phyloP scores from a whole-genome alignment of 768 basidiomycete species.

The Amanita rubescens region DNA sequence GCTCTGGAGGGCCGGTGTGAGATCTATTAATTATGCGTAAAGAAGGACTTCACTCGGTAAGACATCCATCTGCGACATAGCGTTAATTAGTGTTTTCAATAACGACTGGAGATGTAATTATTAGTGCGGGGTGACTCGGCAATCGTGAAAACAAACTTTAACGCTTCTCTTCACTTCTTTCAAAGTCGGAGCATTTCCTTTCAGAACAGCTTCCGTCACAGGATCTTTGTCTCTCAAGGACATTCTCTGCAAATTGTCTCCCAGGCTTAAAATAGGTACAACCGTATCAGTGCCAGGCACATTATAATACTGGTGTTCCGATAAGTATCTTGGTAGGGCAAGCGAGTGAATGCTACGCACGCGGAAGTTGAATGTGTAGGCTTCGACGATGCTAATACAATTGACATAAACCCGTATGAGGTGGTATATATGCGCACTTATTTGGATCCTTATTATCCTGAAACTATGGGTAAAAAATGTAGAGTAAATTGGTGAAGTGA shows the following conservation, averaged over 20 bases:
- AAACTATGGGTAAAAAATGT: not conserved
- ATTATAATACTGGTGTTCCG: slow-evolving; percentile 50
- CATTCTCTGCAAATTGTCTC: slow-evolving; percentile 27
- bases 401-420: not conserved
- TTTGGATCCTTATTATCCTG: slow-evolving; percentile 82
- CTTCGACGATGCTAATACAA: slow-evolving; percentile 64
- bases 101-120: slow-evolving; percentile 39
- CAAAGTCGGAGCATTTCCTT: slow-evolving; percentile 62
- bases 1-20: slow-evolving; percentile 35
- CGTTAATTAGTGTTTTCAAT: slow-evolving; percentile 69
- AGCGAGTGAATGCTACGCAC: slow-evolving; percentile 25
- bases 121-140: not conserved
- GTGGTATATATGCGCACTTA: slow-evolving; percentile 41
- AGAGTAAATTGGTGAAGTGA: slow-evolving; percentile 5
- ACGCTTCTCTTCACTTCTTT: slow-evolving; percentile 78
- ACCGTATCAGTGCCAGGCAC: slow-evolving; percentile 50
- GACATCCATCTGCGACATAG: slow-evolving; percentile 73
- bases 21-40: not conserved
- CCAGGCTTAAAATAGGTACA: slow-evolving; percentile 71
- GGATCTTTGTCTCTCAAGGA: slow-evolving; percentile 37
- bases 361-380: slow-evolving; percentile 84
- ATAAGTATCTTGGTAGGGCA: not conserved
- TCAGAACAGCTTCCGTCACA: slow-evolving; percentile 47
- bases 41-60: slow-evolving; percentile 54
- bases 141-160: slow-evolving; percentile 39